Conservation (phyloP, 1,284 basidiomycete genomes). For the Pholiota adiposa region DNA sequence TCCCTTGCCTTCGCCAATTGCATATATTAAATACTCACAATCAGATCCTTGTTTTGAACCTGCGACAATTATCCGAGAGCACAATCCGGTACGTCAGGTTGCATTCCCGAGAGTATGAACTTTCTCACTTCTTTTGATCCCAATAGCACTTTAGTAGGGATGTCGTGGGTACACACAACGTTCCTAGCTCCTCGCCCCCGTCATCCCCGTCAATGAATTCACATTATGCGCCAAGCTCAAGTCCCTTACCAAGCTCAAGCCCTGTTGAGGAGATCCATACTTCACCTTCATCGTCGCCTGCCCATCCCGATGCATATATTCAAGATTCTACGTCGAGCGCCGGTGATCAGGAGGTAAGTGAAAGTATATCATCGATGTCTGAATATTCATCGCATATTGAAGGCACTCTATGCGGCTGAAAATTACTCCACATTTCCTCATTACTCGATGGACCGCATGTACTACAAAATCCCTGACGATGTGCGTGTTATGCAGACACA, state of each 20-base stretch:
- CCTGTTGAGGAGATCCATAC: constrained; percentile 18
- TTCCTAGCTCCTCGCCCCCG: constrained; percentile 27
- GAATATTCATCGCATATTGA: constrained; percentile 9
- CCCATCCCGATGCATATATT: constrained; percentile 11
- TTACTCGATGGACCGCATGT: constrained; percentile 13
- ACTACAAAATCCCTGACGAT: constrained; percentile 12
- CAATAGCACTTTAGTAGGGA: constrained; percentile 24
- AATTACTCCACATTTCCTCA: constrained; percentile 15
- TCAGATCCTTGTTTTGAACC: constrained; percentile 25
- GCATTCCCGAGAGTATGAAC: constrained; percentile 23
- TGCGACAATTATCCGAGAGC: constrained; percentile 26
- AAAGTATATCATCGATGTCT: neutral
- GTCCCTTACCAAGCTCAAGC: constrained; percentile 29
- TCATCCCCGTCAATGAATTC: constrained; percentile 39
- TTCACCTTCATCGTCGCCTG: constrained; percentile 23
- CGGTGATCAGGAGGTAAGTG: constrained; percentile 14
- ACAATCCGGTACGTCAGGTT: constrained; percentile 26
- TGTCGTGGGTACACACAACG: constrained; percentile 24
- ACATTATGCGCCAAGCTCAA: constrained; percentile 45
- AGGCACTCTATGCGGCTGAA: constrained; percentile 18
- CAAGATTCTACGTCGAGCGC: constrained; percentile 1
- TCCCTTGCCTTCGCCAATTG: constrained; percentile 22
- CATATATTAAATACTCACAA: constrained; percentile 24
- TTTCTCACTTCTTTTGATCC: constrained; percentile 30
- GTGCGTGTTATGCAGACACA: constrained; percentile 8